phyloP scores from a whole-genome alignment of 1,284 basidiomycete species.

The Wolfiporia cocos region DNA sequence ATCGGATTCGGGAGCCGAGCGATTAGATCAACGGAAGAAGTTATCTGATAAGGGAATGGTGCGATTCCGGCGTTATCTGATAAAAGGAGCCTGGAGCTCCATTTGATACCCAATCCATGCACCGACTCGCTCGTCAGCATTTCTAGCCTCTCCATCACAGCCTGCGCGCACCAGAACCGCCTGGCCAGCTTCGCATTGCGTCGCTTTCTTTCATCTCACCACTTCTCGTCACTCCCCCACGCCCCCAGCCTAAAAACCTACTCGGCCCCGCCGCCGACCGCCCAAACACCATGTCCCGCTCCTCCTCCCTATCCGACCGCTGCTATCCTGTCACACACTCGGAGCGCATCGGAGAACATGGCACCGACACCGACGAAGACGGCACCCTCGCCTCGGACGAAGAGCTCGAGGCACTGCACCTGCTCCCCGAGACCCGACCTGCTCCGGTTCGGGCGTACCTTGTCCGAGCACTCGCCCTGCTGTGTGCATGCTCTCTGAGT shows the following conservation, averaged over 20 bases:
- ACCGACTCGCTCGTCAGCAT: neutral
- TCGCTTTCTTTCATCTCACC: neutral
- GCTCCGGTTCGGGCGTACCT: conserved; percentile 33
- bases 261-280: neutral
- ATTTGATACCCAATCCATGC: neutral
- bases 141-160: conserved; percentile 5
- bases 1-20: neutral
- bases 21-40: conserved; percentile 3
- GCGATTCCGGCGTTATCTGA: conserved; percentile 11
- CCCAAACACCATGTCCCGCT: conserved; percentile 9
- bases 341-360: neutral
- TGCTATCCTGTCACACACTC: neutral
- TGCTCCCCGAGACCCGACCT: conserved; percentile 11
- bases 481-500: conserved; percentile 71
- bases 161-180: neutral
- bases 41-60: conserved; percentile 7
- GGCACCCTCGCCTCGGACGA: conserved; percentile 11
- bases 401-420: conserved; percentile 12
- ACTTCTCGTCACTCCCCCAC: conserved; percentile 4
- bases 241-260: neutral
- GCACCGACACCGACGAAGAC: conserved; percentile 4
- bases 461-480: conserved; percentile 53
- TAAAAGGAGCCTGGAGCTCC: conserved; percentile 9
- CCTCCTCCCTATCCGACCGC: conserved; percentile 2
- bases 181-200: conserved; percentile 3